phyloP scores from a whole-genome alignment of 1,139 yeast genomes.

The Debaryomyces robertsiae region DNA sequence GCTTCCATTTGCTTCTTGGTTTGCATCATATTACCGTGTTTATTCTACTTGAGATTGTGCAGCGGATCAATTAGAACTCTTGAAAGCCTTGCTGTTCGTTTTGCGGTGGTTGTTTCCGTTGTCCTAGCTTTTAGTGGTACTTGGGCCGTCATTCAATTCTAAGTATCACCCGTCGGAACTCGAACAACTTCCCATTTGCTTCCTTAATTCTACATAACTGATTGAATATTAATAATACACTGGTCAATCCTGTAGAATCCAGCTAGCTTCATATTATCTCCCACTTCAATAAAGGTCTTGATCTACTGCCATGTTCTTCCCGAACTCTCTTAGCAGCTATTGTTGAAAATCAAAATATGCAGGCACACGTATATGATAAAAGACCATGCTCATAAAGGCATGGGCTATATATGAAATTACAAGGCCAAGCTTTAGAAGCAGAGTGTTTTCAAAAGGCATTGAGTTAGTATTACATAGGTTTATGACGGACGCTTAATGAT shows the following conservation, averaged over 20 bases:
- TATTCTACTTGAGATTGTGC: slow-evolving; percentile 51
- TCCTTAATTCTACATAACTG: too few relatives aligned
- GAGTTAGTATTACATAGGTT: neutral
- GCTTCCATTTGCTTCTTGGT: slow-evolving; percentile 59
- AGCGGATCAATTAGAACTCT: slow-evolving; percentile 21
- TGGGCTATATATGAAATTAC: too few relatives aligned
- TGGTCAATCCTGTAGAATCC: too few relatives aligned
- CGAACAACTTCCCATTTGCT: too few relatives aligned
- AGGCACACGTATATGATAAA: too few relatives aligned
- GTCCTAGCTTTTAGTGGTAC: slow-evolving; percentile 41
- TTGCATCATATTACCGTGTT: slow-evolving; percentile 58
- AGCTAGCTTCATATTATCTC: too few relatives aligned
- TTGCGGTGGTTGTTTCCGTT: slow-evolving; percentile 28
- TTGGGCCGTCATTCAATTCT: slow-evolving; percentile 39
- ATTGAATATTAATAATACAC: too few relatives aligned
- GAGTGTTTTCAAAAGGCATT: neutral
- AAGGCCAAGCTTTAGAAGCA: too few relatives aligned
- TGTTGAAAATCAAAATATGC: too few relatives aligned
- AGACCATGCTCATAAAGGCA: too few relatives aligned
- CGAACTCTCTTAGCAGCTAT: neutral
- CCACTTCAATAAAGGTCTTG: too few relatives aligned
- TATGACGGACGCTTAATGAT: slow-evolving; percentile 3
- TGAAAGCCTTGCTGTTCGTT: slow-evolving; percentile 27
- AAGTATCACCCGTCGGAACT: slow-evolving; percentile 2
- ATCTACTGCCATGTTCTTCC: too few relatives aligned